Conservation (phyloP, 2,329 filamentous ascomycete species). For the Paracoccidioides brasiliensis region DNA sequence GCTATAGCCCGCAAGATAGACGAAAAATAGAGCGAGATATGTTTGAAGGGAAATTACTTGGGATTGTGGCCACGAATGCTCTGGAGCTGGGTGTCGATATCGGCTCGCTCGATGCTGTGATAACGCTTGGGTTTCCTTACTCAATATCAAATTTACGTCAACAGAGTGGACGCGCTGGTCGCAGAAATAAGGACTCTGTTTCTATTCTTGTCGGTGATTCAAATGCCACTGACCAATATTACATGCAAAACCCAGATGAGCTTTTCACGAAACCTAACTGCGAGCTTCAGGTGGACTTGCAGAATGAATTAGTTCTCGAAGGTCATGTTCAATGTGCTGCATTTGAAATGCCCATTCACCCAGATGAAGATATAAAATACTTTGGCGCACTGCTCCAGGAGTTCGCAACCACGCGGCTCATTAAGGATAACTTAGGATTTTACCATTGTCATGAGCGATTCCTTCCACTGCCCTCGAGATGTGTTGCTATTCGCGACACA, state of each 20-base stretch:
- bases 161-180: conserved; percentile 83
- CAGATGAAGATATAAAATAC: conserved; percentile 60
- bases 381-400: conserved; percentile 62
- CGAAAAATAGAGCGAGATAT: conserved; percentile 84
- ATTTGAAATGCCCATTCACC: conserved; percentile 83
- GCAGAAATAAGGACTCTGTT: conserved; percentile 84
- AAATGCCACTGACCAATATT: conserved; percentile 86
- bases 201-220: conserved; percentile 80
- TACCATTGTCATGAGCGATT: conserved; percentile 86
- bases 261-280: conserved; percentile 82
- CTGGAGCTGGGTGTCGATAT: conserved; percentile 93
- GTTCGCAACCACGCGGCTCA: conserved; percentile 60
- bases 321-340: conserved; percentile 93
- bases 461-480: conserved; percentile 67
- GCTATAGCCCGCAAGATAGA: conserved; percentile 84
- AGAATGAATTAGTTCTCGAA: conserved; percentile 81
- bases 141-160: conserved; percentile 90
- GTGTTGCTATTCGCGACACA: conserved; percentile 78
- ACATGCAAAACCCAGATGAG: conserved; percentile 92
- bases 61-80: conserved; percentile 86
- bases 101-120: conserved; percentile 80
- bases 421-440: conserved; percentile 63
- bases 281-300: conserved; percentile 79
- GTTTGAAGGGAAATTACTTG: conserved; percentile 88
- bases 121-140: conserved; percentile 90